These are phyloP conservation scores for Chytriomyces hyalinus DNA, from an alignment of 192 early-diverging fungal genomes.

Conservation along the genomic window DNA sequence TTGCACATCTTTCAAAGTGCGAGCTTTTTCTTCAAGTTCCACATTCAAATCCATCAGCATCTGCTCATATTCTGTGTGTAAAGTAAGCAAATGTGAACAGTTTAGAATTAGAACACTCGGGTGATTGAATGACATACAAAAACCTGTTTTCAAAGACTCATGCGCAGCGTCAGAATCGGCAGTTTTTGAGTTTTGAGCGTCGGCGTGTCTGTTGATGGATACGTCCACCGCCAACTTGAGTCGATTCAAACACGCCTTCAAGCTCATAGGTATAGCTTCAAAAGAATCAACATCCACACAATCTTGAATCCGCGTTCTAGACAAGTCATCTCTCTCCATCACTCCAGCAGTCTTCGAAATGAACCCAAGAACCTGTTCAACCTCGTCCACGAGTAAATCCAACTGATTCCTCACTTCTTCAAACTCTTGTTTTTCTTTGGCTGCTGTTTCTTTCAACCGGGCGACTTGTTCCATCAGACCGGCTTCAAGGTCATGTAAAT, in stretches of 20 bases:
- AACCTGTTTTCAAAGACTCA: constrained; percentile 8
- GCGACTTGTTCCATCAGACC: background rate
- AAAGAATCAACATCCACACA: constrained; percentile 1
- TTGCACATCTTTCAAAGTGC: constrained; percentile 13
- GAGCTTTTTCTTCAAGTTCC: constrained; percentile 30
- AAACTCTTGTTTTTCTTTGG: background rate
- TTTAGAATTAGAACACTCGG: background rate
- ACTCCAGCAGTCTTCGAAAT: background rate
- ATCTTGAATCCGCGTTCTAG: no score
- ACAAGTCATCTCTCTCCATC: background rate
- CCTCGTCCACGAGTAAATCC: background rate
- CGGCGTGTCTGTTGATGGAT: background rate
- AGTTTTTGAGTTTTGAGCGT: background rate
- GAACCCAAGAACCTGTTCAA: background rate
- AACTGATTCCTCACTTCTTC: background rate
- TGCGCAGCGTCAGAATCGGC: background rate
- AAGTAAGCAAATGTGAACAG: background rate
- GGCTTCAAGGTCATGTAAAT: background rate
- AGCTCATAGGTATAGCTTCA: background rate
- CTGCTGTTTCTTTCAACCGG: background rate
- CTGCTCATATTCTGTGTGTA: constrained; percentile 21
- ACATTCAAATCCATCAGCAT: constrained; percentile 31
- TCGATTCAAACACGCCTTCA: constrained; percentile 11
- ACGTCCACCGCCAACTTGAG: background rate
- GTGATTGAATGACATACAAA: background rate